Evolutionary conservation across 768 basidiomycete species (phyloP).

Genomic region (Amanita exitialis): DNA sequence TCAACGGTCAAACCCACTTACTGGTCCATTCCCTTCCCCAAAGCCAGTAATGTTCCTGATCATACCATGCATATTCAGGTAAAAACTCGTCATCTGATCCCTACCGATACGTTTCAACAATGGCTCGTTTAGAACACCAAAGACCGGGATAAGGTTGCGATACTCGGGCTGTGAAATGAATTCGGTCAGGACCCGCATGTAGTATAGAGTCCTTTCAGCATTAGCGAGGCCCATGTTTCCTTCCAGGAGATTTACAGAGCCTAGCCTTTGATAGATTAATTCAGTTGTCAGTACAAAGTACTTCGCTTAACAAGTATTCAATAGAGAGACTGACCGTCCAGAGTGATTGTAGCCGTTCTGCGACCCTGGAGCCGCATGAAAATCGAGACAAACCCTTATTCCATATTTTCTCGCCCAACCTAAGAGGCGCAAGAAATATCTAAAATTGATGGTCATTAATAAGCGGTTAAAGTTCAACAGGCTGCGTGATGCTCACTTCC

Average conservation of each 20-base stretch:
- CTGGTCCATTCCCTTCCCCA: constrained; percentile 57
- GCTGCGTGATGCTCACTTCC: constrained; percentile 38
- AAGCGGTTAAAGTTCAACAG: not conserved
- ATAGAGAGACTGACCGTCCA: constrained; percentile 28
- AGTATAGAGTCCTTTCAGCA: constrained; percentile 68
- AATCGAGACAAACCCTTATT: constrained; percentile 71
- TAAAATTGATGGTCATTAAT: constrained; percentile 11
- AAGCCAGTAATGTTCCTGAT: constrained; percentile 62
- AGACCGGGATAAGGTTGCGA: constrained; percentile 41
- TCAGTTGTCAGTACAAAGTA: constrained; percentile 1
- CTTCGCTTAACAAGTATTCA: not conserved
- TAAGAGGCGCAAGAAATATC: constrained; percentile 66
- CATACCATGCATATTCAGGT: constrained; percentile 47
- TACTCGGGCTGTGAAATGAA: constrained; percentile 68
- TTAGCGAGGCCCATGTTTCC: constrained; percentile 84
- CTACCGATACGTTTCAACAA: constrained; percentile 40
- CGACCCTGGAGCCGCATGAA: constrained; percentile 72
- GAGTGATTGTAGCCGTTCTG: constrained; percentile 68
- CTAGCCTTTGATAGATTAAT: constrained; percentile 17
- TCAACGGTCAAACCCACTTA: constrained; percentile 8
- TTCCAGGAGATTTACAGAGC: constrained; percentile 48
- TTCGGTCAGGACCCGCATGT: constrained; percentile 65
- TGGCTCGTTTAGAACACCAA: constrained; percentile 61
- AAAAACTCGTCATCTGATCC: constrained; percentile 45
- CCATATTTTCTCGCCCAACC: constrained; percentile 88